Percentiles rank a stretch among this genome's conserved stretches.
Conservation (phyloP, 352 stramenopile species). For the Globisporangium carolinianum region DNA sequence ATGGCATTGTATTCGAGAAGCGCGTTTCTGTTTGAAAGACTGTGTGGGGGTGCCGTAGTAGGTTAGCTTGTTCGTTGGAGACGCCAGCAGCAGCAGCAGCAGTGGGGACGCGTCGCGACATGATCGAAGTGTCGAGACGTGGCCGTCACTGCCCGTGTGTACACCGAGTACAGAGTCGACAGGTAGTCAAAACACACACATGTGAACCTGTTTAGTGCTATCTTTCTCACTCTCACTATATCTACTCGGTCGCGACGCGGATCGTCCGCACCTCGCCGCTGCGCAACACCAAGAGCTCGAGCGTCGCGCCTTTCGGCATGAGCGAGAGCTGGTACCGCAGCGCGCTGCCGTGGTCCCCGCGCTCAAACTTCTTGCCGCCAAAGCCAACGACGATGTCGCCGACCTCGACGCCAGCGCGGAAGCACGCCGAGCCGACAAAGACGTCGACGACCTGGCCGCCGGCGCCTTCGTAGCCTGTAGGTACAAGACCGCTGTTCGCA, state of each 20-base stretch:
- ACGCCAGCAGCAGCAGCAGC: not conserved
- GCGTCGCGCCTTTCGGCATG: slow-evolving; percentile 43
- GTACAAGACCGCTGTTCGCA: slow-evolving; percentile 17
- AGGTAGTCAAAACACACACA: too few relatives aligned
- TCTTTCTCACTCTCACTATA: not conserved
- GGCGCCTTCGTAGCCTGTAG: slow-evolving; percentile 29
- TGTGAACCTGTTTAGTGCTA: too few relatives aligned
- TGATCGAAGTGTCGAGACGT: not conserved
- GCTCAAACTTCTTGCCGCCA: slow-evolving; percentile 33
- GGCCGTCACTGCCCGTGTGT: not conserved
- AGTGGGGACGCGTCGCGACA: not conserved
- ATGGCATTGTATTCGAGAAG: not conserved
- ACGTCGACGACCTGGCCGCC: slow-evolving; percentile 44
- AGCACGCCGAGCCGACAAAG: slow-evolving; percentile 39
- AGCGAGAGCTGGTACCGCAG: slow-evolving; percentile 45
- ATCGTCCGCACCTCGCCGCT: slow-evolving; percentile 31
- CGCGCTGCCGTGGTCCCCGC: slow-evolving; percentile 39
- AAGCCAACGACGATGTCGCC: slow-evolving; percentile 50
- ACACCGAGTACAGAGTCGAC: too few relatives aligned
- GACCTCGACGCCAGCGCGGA: slow-evolving; percentile 37
- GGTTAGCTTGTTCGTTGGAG: not conserved
- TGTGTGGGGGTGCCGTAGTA: not conserved
- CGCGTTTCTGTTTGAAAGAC: not conserved
- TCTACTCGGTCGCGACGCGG: slow-evolving; percentile 36
- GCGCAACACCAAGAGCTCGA: slow-evolving; percentile 38